phyloP scores from a whole-genome alignment of 2,329 filamentous ascomycete species.

The Coniochaeta prunicola region DNA sequence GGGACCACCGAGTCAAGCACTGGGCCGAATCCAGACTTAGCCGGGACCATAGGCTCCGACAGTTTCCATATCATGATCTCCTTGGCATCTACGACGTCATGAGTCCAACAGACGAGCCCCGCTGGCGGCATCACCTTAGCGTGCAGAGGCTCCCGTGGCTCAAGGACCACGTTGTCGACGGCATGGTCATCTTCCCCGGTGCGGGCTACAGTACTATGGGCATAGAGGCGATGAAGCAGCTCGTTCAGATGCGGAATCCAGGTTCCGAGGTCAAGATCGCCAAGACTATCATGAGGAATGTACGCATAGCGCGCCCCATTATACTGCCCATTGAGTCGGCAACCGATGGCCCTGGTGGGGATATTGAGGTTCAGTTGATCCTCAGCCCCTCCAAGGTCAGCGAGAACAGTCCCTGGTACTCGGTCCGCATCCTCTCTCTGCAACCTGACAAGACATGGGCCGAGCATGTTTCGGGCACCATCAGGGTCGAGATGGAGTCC shows the following conservation, averaged over 20 bases:
- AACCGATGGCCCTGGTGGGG: neutral
- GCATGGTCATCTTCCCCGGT: conserved; percentile 22
- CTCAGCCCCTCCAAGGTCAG: neutral
- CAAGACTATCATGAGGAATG: neutral
- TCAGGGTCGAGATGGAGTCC: neutral
- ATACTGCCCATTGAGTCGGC: neutral
- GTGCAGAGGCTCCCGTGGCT: conserved; percentile 24
- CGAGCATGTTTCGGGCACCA: neutral
- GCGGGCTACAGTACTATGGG: conserved; percentile 29
- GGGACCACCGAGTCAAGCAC: conserved; percentile 24
- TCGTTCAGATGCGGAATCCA: neutral
- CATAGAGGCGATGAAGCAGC: conserved; percentile 6
- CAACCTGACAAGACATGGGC: neutral
- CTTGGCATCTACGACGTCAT: conserved; percentile 21
- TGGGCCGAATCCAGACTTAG: conserved; percentile 25
- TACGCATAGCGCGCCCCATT: neutral
- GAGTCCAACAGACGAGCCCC: conserved; percentile 13
- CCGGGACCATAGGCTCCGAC: conserved; percentile 18
- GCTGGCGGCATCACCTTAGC: conserved; percentile 18
- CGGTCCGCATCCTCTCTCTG: neutral
- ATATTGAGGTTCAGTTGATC: neutral
- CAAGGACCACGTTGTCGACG: conserved; percentile 13
- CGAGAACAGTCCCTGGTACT: neutral
- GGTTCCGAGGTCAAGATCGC: neutral
- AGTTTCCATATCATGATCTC: conserved; percentile 28